Evolutionary conservation across 768 basidiomycete genomes (phyloP).

Genomic region (Cystofilobasidium capitatum): DNA sequence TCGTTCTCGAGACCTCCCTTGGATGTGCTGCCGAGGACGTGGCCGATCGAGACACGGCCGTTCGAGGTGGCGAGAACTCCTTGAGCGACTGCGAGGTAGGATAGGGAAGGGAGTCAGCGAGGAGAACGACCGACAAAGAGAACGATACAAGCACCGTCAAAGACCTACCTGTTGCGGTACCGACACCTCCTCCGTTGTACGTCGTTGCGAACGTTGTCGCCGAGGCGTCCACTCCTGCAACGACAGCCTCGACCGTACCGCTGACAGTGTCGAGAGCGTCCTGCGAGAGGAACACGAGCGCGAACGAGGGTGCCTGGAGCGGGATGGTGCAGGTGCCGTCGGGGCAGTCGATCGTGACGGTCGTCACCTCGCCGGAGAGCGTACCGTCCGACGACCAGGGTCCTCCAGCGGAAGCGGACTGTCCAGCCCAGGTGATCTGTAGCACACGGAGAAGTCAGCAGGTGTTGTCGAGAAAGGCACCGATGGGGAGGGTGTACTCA

Average conservation of each 20-base stretch:
- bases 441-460: neutral
- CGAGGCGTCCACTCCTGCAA: neutral
- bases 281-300: conserved; percentile 47
- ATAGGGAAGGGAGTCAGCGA: neutral
- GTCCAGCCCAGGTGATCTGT: conserved; percentile 63
- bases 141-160: no score
- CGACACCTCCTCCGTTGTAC: conserved; percentile 13
- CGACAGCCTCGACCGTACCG: conserved; percentile 7
- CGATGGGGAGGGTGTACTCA: neutral
- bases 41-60: conserved; percentile 7
- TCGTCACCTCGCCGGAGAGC: conserved; percentile 48
- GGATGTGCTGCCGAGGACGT: conserved; percentile 8
- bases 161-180: conserved; percentile 14
- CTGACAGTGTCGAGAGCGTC: conserved; percentile 12
- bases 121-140: neutral
- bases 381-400: conserved; percentile 59
- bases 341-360: conserved; percentile 54
- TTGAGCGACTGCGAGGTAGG: neutral
- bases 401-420: conserved; percentile 45
- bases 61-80: conserved; percentile 18
- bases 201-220: conserved; percentile 24
- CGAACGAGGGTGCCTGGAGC: conserved; percentile 62
- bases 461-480: neutral
- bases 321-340: conserved; percentile 52
- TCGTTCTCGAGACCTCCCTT: conserved; percentile 1